Conservation (phyloP, 805 yeast species). For the Candida germanica region DNA sequence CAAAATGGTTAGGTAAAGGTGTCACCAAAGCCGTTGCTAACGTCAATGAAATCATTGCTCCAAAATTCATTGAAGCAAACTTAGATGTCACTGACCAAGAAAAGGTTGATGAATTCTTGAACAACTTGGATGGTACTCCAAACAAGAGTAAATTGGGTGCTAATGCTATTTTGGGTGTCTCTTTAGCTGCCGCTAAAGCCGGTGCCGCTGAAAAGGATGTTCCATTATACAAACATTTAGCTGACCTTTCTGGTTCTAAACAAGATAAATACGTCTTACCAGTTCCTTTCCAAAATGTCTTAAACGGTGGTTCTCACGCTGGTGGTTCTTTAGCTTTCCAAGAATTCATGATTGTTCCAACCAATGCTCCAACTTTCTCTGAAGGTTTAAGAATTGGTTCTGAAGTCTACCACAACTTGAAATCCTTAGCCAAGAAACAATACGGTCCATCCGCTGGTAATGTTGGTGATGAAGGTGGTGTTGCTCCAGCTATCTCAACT, state of each 20-base stretch:
- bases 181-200: conserved; percentile 95
- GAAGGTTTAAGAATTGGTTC: conserved; percentile 97
- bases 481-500: conserved; percentile 94
- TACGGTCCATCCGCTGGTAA: conserved; percentile 99
- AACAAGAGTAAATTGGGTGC: conserved; percentile 98
- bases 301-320: conserved; percentile 99
- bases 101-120: conserved; percentile 81
- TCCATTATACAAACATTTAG: conserved; percentile 90
- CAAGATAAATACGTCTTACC: conserved; percentile 88
- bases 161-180: conserved; percentile 97
- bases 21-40: conserved; percentile 94
- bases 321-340: conserved; percentile 99
- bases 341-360: conserved; percentile 99
- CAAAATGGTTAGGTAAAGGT: conserved; percentile 99
- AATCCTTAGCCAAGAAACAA: conserved; percentile 86
- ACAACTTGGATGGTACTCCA: conserved; percentile 90
- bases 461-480: conserved; percentile 99
- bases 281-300: conserved; percentile 98
- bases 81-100: conserved; percentile 84
- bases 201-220: conserved; percentile 95
- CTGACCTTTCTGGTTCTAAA: conserved; percentile 71
- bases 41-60: conserved; percentile 93
- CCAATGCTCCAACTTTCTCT: conserved; percentile 83
- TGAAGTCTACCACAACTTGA: conserved; percentile 96
- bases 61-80: conserved; percentile 80